Conservation (phyloP, 1,284 basidiomycete genomes). For the Gymnopus androsaceus region DNA sequence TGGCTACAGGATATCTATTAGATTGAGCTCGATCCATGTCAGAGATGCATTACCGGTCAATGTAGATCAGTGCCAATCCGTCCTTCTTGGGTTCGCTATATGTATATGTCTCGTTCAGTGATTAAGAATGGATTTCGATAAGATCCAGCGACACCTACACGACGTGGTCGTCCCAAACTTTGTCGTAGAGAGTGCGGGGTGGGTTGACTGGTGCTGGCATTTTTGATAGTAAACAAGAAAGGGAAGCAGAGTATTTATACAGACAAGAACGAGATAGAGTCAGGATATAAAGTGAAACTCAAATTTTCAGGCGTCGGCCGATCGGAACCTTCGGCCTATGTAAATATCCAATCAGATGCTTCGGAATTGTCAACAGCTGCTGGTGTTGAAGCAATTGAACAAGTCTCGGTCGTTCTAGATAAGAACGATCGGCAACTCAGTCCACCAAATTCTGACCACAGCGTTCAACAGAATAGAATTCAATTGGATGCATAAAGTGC, state of each 20-base stretch:
- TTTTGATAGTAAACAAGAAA: background rate
- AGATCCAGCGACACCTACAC: conserved; percentile 53
- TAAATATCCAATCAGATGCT: conserved; percentile 11
- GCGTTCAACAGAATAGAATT: too few relatives aligned
- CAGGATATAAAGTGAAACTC: background rate
- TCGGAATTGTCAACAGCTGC: conserved; percentile 12
- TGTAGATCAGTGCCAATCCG: conserved; percentile 88
- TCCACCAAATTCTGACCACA: too few relatives aligned
- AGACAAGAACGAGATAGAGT: background rate
- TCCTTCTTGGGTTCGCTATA: conserved; percentile 74
- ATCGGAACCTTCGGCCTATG: conserved; percentile 3
- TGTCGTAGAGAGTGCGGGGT: conserved; percentile 90
- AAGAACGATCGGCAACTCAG: too few relatives aligned
- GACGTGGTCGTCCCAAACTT: conserved; percentile 95
- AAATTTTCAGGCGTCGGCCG: conserved; percentile 3
- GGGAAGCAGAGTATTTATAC: conserved; percentile 8
- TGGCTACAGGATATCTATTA: conserved; percentile 55
- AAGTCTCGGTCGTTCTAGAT: too few relatives aligned
- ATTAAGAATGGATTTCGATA: conserved; percentile 17
- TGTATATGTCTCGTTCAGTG: conserved; percentile 15
- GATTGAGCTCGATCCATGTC: background rate
- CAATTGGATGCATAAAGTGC: too few relatives aligned
- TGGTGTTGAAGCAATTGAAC: too few relatives aligned
- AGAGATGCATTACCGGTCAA: conserved; percentile 68
- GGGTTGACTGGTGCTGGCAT: conserved; percentile 60